Base-by-base conservation (phyloP, 495 filamentous ascomycete genomes). In the Tuber borchii region DNA sequence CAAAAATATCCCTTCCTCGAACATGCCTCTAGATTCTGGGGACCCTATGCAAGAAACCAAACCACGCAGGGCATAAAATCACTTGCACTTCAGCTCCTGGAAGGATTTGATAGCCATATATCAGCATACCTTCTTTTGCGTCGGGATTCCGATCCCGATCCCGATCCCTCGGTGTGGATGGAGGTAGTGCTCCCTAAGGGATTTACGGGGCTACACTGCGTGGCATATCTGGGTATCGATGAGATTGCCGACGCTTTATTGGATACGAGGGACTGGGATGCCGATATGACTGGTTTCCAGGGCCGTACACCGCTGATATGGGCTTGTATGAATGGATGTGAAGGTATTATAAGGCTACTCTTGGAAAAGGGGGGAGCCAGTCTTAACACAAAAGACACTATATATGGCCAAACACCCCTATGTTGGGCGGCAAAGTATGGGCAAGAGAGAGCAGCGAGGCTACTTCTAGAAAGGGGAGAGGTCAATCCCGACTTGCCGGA, bases 401-500 rank as follows among this genome's bases (percentile, higher is more conserved):
- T 19, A 0, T 65, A 77, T 37, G 76, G 78, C 80, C 81, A 80
- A 51, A 86, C 82, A 16, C 83, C 86, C 22, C 74, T 83, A 0
- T 79, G 34, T 14, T 74, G 48, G 31, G 83, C 83, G 10, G 83
- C 84, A 39, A 70, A 78, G 48, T 80, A 75, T 4, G 82, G 82
- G 6, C 76, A 84, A 40, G 76, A 78, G 72, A 73, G 71, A 14
- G 77, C 83, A 31, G 78, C 85, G 6, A 77, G 78, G 73, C 72
- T 79, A 65, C 75, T 85, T 17, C 77, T 85, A 10, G 76, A 61
- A 20, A 39, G 73, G 65, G 68, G 71, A 26, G 56, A 71, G 44
- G 56, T 72, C 40, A 69, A 73, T 42, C 76, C 44, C 16, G 70
- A 78, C 17, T 39, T 19, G 26, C 37, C 26, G 17, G 68, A 77